Base-by-base conservation (phyloP, 2,329 filamentous ascomycete species). In the Aspergillus luchuensis region DNA sequence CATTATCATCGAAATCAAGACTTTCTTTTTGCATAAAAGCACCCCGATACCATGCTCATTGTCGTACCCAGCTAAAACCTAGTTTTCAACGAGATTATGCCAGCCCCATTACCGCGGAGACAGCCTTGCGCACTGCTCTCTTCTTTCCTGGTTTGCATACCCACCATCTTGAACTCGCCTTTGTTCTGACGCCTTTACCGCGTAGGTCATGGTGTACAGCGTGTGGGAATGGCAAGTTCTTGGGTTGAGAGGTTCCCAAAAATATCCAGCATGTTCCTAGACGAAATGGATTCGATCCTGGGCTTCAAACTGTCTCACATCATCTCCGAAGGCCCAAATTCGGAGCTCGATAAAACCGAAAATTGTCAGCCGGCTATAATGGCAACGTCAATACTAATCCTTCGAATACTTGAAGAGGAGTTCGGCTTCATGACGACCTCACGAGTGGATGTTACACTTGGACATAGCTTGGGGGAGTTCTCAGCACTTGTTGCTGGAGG, bases 351-450 rank as follows among this genome's bases (percentile, higher is more conserved):
- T 43, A 85, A 87, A 59, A 97, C 94, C 4, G 87, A 90, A 66
- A 93, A 96, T 73, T 91, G 94, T 4, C 94, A 98, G 76, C 94
- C 94, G 1, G 93, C 94, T 69, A 97, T 97, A 76, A 96, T 98
- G 92, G 91, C 92, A 13, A 95, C 92, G 4, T 96, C 91, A 28
- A 88, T 97, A 72, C 85, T 97, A 61, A 96, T 97, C 71, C 84
- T 97, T 57, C 89, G 91, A 58, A 88, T 97, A 62, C 84, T 98
- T 64, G 92, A 97, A 79, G 81, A 85, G 63, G 91, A 97, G 67
- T 97, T 94, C 72, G 87, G 85, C 43, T 96, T 97, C 78, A 82
- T 85, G 59, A 85, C 88, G 6, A 78, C 81, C 8, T 85, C 90
- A 58, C 84, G 89, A 61, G 88, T 92, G 47, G 91, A 97, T 77